These are phyloP conservation scores for Cutaneotrichosporon dermatis DNA, from an alignment of 1,284 basidiomycete genomes.

Conservation along the genomic window DNA sequence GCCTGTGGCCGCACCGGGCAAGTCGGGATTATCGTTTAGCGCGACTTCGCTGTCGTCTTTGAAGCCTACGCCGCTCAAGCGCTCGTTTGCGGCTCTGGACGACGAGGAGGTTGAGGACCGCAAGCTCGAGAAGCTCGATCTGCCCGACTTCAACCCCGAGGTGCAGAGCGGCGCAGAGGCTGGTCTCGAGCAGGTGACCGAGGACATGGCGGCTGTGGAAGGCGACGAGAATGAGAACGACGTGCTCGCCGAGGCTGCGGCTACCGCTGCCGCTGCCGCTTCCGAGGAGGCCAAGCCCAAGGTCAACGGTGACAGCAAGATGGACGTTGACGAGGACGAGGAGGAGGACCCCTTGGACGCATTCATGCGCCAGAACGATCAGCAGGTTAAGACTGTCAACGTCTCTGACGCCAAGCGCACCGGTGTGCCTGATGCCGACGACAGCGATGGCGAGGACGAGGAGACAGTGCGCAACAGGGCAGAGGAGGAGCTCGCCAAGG, in stretches of 20 bases:
- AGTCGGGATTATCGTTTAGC: conserved; percentile 61
- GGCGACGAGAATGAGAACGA: conserved; percentile 24
- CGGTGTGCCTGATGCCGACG: conserved; percentile 23
- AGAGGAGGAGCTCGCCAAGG: conserved; percentile 63
- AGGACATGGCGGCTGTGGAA: conserved; percentile 37
- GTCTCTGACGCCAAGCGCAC: conserved; percentile 53
- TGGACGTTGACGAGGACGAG: conserved; percentile 71
- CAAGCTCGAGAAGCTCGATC: conserved; percentile 42
- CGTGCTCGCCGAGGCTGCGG: neutral
- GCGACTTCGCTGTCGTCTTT: conserved; percentile 63
- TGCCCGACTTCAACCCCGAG: conserved; percentile 42
- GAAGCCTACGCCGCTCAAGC: conserved; percentile 51
- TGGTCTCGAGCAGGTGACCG: conserved; percentile 26
- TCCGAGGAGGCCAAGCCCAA: no score
- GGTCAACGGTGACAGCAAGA: conserved; percentile 7
- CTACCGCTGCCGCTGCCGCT: neutral
- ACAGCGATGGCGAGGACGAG: conserved; percentile 40
- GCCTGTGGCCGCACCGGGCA: conserved; percentile 53
- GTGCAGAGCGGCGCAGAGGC: conserved; percentile 37
- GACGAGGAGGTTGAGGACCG: conserved; percentile 42
- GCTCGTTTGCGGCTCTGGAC: conserved; percentile 22
- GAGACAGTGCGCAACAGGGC: conserved; percentile 76
- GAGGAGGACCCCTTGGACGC: conserved; percentile 78
- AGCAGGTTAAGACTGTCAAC: conserved; percentile 56
- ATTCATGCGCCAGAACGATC: conserved; percentile 77